A percentile compares a stretch with the other conserved stretches of the same genome.
Conservation (phyloP, 768 basidiomycete species). For the Saitozyma sp. region DNA sequence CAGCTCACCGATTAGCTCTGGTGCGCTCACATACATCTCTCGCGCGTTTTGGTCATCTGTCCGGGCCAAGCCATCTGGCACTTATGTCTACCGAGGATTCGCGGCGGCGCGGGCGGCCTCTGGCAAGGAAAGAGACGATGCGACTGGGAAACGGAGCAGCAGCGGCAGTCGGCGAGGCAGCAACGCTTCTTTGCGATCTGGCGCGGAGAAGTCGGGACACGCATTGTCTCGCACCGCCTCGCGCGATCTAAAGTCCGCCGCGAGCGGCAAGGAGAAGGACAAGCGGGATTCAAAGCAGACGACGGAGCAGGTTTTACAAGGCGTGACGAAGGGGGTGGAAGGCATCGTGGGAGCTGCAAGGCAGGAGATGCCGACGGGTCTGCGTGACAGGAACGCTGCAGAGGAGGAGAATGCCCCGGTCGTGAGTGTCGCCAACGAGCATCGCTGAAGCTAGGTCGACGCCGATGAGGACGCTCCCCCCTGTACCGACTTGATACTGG, state of each 20-base stretch:
- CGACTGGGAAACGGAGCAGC: constrained; percentile 10
- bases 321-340: constrained; percentile 26
- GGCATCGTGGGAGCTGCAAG: constrained; percentile 23
- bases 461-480: constrained; percentile 43
- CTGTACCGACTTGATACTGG: constrained; percentile 56
- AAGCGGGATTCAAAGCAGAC: constrained; percentile 18
- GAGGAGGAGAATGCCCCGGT: constrained; percentile 49
- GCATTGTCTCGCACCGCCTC: too few relatives aligned
- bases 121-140: constrained; percentile 22
- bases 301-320: constrained; percentile 20
- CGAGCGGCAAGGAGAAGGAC: constrained; percentile 6
- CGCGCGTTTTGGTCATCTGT: constrained; percentile 49
- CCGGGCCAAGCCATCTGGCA: constrained; percentile 48
- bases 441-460: constrained; percentile 1
- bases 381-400: constrained; percentile 21
- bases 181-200: constrained; percentile 21
- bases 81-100: constrained; percentile 54
- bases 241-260: too few relatives aligned
- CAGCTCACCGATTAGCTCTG: constrained; percentile 21
- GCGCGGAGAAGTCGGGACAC: too few relatives aligned
- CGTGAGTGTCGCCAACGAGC: constrained; percentile 15
- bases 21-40: constrained; percentile 45
- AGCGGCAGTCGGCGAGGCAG: constrained; percentile 41
- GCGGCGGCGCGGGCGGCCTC: constrained; percentile 42
- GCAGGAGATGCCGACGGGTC: constrained; percentile 9